Evolutionary conservation across 139 green algal genomes (phyloP), one percentile per base, ranked within the genome.

Genomic region (Haematococcus lacustris): DNA sequence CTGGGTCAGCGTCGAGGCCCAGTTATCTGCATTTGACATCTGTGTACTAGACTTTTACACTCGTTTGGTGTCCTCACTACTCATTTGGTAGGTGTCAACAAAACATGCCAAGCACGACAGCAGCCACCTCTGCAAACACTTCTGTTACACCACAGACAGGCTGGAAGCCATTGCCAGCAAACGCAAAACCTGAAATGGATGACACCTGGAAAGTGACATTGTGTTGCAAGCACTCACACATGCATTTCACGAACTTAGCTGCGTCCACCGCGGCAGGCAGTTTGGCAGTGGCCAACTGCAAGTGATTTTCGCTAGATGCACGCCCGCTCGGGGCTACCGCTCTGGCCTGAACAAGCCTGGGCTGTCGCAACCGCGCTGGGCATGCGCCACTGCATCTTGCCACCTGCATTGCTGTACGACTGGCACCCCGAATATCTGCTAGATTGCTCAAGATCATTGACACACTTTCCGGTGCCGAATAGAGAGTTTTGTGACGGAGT

Each of bases 1-100:
- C 38, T 73, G 73, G 28, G 78, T 83, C 33, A 83, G 51, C 17
- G 78, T 83, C 2, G 78, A 51, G 0, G 78, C 78, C 78, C 78
- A 83, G 40, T 83, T n/a, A 40, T 39, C 41, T 57, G 13, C 21
- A 21, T 57, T 21, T 13, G 47, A 13, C 47, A 57, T 28, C 47
- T 28, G 21, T 57, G 47, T 57, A 21, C 47, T 21, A 21, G 21
- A 57, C 13, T 21, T 57, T 21, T 57, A 21, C 13, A 57, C n/a
- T n/a, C n/a, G n/a, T n/a, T n/a, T n/a, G n/a, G n/a, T n/a, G n/a
- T n/a, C n/a, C n/a, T n/a, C n/a, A n/a, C n/a, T n/a, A n/a, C n/a
- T n/a, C n/a, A n/a, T n/a, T n/a, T n/a, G n/a, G n/a, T n/a, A n/a
- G n/a, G n/a, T n/a, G n/a, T n/a, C n/a, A n/a, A n/a, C n/a, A 57